Percentiles rank a stretch among this genome's conserved stretches.
Conservation (phyloP, 1,284 basidiomycete species). For the Tylopilus sp. region DNA sequence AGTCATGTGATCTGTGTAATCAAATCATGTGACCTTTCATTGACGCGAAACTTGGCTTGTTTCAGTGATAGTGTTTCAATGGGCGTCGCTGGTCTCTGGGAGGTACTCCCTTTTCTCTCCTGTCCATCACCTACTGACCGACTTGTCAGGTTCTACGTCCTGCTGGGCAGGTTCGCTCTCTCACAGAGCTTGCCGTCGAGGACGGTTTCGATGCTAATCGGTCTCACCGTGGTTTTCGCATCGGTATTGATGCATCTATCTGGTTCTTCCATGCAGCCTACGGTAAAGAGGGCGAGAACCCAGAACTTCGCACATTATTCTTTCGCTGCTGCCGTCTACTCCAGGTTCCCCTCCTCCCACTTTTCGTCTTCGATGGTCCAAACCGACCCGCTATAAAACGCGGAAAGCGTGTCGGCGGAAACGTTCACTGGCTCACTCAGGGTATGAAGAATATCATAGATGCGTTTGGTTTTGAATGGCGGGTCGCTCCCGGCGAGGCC, state of each 20-base stretch:
- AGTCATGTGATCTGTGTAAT: conserved; percentile 15
- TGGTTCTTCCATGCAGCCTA: conserved; percentile 86
- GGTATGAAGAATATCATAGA: conserved; percentile 87
- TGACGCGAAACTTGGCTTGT: conserved; percentile 9
- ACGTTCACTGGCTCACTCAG: conserved; percentile 70
- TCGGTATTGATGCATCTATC: conserved; percentile 85
- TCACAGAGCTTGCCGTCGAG: conserved; percentile 74
- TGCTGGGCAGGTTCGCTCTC: conserved; percentile 68
- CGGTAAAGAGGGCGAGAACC: conserved; percentile 82
- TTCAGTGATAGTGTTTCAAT: conserved; percentile 39
- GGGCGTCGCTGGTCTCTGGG: conserved; percentile 63
- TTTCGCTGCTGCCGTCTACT: conserved; percentile 82
- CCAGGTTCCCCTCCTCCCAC: conserved; percentile 82
- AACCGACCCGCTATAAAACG: conserved; percentile 87
- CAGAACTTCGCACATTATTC: conserved; percentile 79
- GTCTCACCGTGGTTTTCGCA: conserved; percentile 69
- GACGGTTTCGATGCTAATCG: conserved; percentile 78
- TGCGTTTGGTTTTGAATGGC: conserved; percentile 91
- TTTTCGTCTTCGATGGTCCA: conserved; percentile 97
- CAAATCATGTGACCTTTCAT: conserved; percentile 15
- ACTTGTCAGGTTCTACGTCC: conserved; percentile 68
- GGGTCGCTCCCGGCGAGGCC: conserved; percentile 93
- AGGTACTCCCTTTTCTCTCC: conserved; percentile 31
- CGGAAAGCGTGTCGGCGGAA: conserved; percentile 74
- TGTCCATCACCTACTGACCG: not conserved